These are phyloP conservation scores for Trichoderma breve DNA, from an alignment of 2,329 filamentous ascomycete genomes.

Conservation along the genomic window DNA sequence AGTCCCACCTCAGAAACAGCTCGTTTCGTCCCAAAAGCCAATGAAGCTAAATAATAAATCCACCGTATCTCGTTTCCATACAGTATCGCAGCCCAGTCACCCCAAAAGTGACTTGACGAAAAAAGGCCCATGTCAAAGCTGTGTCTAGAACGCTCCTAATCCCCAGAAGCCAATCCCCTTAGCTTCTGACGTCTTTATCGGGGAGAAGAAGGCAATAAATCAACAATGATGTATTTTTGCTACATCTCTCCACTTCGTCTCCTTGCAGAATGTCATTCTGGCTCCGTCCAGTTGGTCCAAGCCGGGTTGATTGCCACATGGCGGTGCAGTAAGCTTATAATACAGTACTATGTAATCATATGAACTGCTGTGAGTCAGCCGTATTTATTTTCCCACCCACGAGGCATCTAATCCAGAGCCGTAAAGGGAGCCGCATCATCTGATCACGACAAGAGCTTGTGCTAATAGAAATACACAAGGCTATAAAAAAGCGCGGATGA, in stretches of 20 bases:
- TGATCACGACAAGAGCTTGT: not conserved
- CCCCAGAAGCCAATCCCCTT: not conserved
- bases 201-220: not conserved
- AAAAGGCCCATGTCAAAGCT: not conserved
- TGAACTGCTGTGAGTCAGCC: not conserved
- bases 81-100: slow-evolving; percentile 2
- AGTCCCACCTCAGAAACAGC: not conserved
- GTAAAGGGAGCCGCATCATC: not conserved
- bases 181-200: not conserved
- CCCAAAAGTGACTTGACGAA: not conserved
- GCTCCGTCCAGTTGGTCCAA: not conserved
- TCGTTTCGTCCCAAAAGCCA: not conserved
- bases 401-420: not conserved
- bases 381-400: not conserved
- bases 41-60: not conserved
- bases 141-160: not conserved
- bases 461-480: not conserved
- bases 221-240: not conserved
- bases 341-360: not conserved
- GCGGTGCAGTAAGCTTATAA: slow-evolving; percentile 11
- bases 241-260: not conserved
- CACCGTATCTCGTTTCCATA: not conserved
- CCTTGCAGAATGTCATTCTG: not conserved
- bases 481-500: not conserved
- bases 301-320: not conserved